A percentile compares a stretch with the other conserved stretches of the same genome.
phyloP scores from a whole-genome alignment of 192 early-diverging fungal genomes.

The Coemansia sp. region DNA sequence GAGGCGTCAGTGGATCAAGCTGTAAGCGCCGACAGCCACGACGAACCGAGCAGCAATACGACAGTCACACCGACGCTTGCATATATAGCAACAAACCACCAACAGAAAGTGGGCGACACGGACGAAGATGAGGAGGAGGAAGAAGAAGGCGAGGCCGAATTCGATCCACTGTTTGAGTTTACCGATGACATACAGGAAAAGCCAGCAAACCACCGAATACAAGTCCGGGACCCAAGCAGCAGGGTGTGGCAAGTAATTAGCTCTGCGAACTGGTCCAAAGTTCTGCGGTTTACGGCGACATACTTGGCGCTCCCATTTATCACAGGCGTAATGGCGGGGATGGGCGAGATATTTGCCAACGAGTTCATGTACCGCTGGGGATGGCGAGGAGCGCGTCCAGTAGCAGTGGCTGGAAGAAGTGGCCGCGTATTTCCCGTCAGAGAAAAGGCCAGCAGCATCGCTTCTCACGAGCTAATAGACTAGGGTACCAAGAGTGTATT shows the following conservation, averaged over 20 bases:
- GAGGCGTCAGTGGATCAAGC: background rate
- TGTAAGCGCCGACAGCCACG: background rate
- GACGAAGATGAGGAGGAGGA: background rate
- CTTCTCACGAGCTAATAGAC: background rate
- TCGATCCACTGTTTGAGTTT: conserved; percentile 11
- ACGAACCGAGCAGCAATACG: background rate
- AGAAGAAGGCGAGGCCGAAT: conserved; percentile 5
- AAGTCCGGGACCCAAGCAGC: background rate
- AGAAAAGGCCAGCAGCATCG: background rate
- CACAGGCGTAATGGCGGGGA: conserved; percentile 59
- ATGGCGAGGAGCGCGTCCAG: conserved; percentile 57
- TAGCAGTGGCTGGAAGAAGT: conserved; percentile 32
- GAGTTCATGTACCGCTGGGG: conserved; percentile 74
- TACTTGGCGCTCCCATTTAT: conserved; percentile 54
- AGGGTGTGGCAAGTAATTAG: conserved; percentile 6
- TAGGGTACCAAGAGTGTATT: background rate
- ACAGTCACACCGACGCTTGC: background rate
- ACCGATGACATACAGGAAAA: conserved; percentile 4
- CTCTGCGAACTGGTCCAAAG: conserved; percentile 9
- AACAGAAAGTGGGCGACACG: background rate
- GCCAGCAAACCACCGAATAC: background rate
- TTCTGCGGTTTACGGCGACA: conserved; percentile 28
- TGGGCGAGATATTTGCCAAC: conserved; percentile 84
- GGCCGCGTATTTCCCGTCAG: conserved; percentile 27
- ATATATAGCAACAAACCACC: conserved; percentile 10